A percentile compares a stretch with the other conserved stretches of the same genome.
Evolutionary conservation across 768 basidiomycete genomes (phyloP).

Genomic region (Amanita exitialis): DNA sequence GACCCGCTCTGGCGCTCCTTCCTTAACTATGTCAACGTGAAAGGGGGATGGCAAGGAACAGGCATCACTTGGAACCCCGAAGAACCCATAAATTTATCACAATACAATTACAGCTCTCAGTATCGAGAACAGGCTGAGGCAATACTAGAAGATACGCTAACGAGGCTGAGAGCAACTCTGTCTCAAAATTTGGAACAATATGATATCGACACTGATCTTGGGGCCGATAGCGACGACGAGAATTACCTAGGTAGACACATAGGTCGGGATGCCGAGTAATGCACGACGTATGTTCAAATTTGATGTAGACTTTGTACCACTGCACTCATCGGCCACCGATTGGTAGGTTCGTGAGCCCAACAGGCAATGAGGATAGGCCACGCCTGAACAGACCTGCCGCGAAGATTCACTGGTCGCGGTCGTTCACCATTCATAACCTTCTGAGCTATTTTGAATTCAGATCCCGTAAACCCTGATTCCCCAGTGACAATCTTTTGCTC

Average conservation of each 20-base stretch:
- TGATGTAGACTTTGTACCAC: not conserved
- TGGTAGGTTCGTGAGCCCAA: not conserved
- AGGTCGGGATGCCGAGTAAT: not conserved
- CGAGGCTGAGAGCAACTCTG: not conserved
- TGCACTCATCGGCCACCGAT: not conserved
- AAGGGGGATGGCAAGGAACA: constrained; percentile 37
- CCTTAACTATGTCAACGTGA: constrained; percentile 42
- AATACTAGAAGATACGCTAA: not conserved
- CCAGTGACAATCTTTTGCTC: not conserved
- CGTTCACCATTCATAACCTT: not conserved
- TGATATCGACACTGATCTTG: not conserved
- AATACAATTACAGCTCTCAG: not conserved
- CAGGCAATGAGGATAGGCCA: not conserved
- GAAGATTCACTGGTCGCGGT: not conserved
- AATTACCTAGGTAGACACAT: not conserved
- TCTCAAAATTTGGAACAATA: not conserved
- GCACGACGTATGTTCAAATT: not conserved
- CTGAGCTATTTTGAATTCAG: not conserved
- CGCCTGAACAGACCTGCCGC: not conserved
- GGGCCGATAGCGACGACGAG: not conserved
- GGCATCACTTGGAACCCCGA: constrained; percentile 1
- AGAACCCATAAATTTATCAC: not conserved
- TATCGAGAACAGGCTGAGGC: constrained; percentile 1
- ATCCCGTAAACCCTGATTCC: not conserved
- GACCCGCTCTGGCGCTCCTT: constrained; percentile 57